Evolutionary conservation across 306 rosid genomes (phyloP).

Genomic region (Delonix regia): DNA sequence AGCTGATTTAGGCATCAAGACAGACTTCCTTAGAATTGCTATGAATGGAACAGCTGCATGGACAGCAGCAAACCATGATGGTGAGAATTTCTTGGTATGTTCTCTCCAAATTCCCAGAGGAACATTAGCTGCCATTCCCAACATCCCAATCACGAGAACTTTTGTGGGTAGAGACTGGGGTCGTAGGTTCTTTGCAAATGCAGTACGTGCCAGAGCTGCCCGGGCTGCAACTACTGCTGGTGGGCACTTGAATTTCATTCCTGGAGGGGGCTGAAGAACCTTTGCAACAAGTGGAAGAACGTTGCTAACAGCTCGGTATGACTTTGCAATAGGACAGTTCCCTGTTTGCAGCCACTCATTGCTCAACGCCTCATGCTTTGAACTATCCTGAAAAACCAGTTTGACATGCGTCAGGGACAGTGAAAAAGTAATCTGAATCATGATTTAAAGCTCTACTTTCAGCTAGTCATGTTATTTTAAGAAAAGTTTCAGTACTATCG

Average conservation of each 20-base stretch:
- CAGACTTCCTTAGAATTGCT: conserved; percentile 89
- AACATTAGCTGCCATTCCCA: conserved; percentile 97
- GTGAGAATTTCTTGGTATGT: conserved; percentile 93
- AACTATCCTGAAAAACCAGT: conserved; percentile 59
- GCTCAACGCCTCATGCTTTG: conserved; percentile 81
- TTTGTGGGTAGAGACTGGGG: conserved; percentile 91
- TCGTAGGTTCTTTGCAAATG: conserved; percentile 92
- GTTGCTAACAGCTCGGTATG: conserved; percentile 82
- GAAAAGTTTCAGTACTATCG: background rate
- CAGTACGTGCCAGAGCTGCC: conserved; percentile 87
- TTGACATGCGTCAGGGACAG: conserved; percentile 28
- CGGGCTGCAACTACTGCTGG: conserved; percentile 83
- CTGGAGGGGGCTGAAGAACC: conserved; percentile 83
- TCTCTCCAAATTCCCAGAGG: conserved; percentile 98
- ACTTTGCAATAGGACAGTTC: conserved; percentile 94
- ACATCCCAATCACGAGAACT: conserved; percentile 82
- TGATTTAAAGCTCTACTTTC: conserved; percentile 17
- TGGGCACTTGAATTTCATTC: conserved; percentile 81
- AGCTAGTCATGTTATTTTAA: background rate
- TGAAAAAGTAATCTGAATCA: conserved; percentile 15
- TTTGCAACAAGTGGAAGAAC: conserved; percentile 91
- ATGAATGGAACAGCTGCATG: conserved; percentile 99
- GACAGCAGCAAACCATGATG: conserved; percentile 90
- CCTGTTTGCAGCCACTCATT: conserved; percentile 91
- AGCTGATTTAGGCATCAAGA: conserved; percentile 93